phyloP scores from a whole-genome alignment of 257 asterid genomes.

The Przewalskia tangutica region DNA sequence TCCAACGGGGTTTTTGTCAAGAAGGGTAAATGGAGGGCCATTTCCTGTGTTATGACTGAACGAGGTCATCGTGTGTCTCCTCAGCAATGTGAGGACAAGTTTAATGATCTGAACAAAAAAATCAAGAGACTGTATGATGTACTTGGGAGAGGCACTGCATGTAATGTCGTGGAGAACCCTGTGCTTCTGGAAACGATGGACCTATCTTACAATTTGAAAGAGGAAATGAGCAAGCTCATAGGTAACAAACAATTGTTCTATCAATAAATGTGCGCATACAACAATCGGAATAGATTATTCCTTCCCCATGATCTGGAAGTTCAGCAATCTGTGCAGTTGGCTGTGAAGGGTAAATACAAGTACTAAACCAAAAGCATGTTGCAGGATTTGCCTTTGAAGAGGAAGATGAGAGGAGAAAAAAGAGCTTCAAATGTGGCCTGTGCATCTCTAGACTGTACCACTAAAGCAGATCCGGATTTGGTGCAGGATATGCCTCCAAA shows the following conservation, averaged over 20 bases:
- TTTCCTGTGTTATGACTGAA: constrained; percentile 36
- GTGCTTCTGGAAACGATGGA: constrained; percentile 20
- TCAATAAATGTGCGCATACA: constrained; percentile 38
- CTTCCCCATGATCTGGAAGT: constrained; percentile 31
- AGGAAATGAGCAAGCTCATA: constrained; percentile 30
- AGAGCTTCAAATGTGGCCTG: neutral
- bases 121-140: constrained; percentile 31
- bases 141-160: constrained; percentile 25
- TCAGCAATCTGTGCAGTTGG: constrained; percentile 10
- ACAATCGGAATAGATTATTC: constrained; percentile 16
- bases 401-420: constrained; percentile 16
- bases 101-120: constrained; percentile 43
- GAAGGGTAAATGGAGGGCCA: constrained; percentile 45
- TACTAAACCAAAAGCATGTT: neutral
- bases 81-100: constrained; percentile 62
- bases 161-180: constrained; percentile 30
- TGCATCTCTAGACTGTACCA: neutral
- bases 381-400: constrained; percentile 16
- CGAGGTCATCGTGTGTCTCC: constrained; percentile 43
- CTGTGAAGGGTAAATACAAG: constrained; percentile 22
- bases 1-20: neutral
- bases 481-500: neutral
- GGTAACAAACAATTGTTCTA: constrained; percentile 36
- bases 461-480: neutral
- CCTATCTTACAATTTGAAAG: constrained; percentile 19